Evolutionary conservation across 2,329 filamentous ascomycete genomes (phyloP), one percentile per base, ranked within the genome.

Genomic region (Cladosporium sp.): DNA sequence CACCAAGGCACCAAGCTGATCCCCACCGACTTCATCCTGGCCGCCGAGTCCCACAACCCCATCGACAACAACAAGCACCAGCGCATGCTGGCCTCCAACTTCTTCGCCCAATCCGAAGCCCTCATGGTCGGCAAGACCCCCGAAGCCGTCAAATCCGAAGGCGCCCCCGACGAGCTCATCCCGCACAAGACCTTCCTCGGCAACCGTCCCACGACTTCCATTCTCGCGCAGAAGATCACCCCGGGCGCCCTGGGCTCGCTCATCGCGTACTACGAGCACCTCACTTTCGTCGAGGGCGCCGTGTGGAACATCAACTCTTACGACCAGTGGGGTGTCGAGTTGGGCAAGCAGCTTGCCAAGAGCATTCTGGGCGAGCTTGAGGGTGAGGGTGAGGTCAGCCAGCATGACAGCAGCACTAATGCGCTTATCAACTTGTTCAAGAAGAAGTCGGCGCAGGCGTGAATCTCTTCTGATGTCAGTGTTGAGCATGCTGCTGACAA

Each of bases 241-340:
- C 93, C 93, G 7, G 88, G 85, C 38, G 90, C 95, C 63, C 82
- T 98, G 41, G 93, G 93, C 66, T 92, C 93, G 3, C 75, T 98
- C 62, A 98, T 98, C 62, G 92, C 90, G 58, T 98, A 97, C 80
- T 98, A 98, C 73, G 93, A 98, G 79, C 93, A 98, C 75, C 75
- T 97, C 55, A 97, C 93, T 50, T 98, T 98, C 72, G 94, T 88
- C 32, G 93, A 98, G 76, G 93, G 93, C 63, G 92, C 91, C 46
- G 79, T 98, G 68, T 98, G 93, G 93, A 95, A 97, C 76, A 95
- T 98, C 78, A 98, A 98, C 82, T 90, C 85, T 66, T 98, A 97
- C 68, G 93, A 98, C 75, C 93, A 98, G 78, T 98, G 93, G 93
- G 93, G 93, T 74, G 93, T 98, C 38, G 93, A 98, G 79, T 78